Percentiles rank a stretch among this genome's conserved stretches.
phyloP scores from a whole-genome alignment of 345 rosid species.

The Mercurialis annua region DNA sequence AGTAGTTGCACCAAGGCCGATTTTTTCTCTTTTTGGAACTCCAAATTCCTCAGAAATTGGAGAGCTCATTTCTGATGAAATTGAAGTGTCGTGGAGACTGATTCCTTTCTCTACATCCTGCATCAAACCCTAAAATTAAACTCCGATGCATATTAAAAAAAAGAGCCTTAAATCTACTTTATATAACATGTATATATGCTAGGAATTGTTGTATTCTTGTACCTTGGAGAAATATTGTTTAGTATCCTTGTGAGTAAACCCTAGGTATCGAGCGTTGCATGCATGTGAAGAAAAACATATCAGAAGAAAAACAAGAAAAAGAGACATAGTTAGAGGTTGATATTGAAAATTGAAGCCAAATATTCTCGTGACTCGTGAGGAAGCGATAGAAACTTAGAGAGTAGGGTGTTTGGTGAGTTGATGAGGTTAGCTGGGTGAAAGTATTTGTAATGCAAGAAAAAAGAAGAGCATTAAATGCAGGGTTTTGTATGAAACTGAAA shows the following conservation, averaged over 20 bases:
- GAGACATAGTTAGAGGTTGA: slow-evolving; percentile 24
- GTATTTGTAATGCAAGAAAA: slow-evolving; percentile 38
- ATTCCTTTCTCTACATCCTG: slow-evolving; percentile 21
- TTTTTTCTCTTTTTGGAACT: slow-evolving; percentile 6
- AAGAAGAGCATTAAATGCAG: slow-evolving; percentile 49
- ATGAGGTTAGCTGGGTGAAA: slow-evolving; percentile 13
- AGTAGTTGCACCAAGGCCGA: slow-evolving; percentile 22
- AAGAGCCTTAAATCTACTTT: too few species aligned
- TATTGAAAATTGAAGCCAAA: background rate
- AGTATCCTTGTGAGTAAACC: slow-evolving; percentile 10
- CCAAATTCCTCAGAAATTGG: slow-evolving; percentile 7
- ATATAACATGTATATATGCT: too few species aligned
- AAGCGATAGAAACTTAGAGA: background rate
- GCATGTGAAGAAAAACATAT: slow-evolving; percentile 42
- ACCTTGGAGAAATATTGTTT: slow-evolving; percentile 24
- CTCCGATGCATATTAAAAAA: too few species aligned
- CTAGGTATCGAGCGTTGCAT: slow-evolving; percentile 45
- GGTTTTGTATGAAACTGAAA: slow-evolving; percentile 35
- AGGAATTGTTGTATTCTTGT: background rate
- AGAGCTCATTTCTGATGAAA: slow-evolving; percentile 6
- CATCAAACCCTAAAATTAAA: background rate
- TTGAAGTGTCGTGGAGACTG: slow-evolving; percentile 5
- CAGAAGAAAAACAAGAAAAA: slow-evolving; percentile 21
- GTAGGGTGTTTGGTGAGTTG: slow-evolving; percentile 4
- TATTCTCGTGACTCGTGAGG: background rate